A percentile compares a stretch with the other conserved stretches of the same genome.
Conservation (phyloP, 371 early-diverging fungal genomes). For the Mortierella sp. region DNA sequence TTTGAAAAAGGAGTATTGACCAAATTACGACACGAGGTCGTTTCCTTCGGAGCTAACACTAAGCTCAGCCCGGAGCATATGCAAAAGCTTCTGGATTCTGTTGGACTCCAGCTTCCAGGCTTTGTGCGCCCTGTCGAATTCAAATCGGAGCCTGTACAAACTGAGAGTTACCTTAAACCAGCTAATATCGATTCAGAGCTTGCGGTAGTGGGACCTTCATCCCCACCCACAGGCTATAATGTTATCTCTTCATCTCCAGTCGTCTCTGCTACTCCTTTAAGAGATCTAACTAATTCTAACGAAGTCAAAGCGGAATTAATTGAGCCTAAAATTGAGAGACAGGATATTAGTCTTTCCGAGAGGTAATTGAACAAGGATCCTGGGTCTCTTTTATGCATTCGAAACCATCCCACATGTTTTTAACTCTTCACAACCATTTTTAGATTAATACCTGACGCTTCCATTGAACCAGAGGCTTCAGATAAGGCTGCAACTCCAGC, state of each 20-base stretch:
- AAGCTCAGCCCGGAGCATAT: conserved; percentile 29
- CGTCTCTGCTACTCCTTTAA: background rate
- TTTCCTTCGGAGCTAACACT: conserved; percentile 23
- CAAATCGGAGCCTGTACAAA: background rate
- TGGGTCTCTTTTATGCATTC: background rate
- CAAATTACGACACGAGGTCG: conserved; percentile 48
- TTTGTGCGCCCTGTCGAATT: background rate
- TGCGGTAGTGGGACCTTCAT: background rate
- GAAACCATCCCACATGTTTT: background rate
- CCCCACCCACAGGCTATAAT: background rate
- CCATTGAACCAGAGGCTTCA: background rate
- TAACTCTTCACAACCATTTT: background rate
- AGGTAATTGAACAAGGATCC: background rate
- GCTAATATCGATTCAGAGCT: background rate
- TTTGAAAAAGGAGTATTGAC: conserved; percentile 43
- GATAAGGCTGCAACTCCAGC: background rate
- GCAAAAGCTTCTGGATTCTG: conserved; percentile 23
- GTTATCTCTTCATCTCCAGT: background rate
- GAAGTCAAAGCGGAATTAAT: background rate
- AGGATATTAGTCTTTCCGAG: background rate
- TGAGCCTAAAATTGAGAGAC: background rate
- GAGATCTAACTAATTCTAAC: no score
- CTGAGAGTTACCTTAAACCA: background rate
- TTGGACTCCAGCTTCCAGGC: conserved; percentile 27
- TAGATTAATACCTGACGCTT: background rate